Percentiles rank a stretch among this genome's conserved stretches.
Conservation (phyloP, 495 filamentous ascomycete species). For the Parathielavia appendiculata region DNA sequence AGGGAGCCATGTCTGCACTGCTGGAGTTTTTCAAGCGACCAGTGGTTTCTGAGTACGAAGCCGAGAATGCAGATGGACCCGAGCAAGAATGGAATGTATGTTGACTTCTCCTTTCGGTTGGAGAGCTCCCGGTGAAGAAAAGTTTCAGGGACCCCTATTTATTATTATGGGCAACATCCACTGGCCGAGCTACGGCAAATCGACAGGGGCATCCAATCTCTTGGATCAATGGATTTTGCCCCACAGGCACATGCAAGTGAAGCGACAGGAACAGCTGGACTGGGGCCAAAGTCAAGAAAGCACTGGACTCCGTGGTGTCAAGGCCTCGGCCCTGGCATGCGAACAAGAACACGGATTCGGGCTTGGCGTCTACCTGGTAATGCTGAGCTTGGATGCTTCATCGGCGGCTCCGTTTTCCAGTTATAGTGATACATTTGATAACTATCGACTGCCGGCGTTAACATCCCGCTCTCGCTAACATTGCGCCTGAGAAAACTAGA, state of each 20-base stretch:
- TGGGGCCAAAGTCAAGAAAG: constrained; percentile 1
- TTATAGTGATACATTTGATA: too few relatives aligned
- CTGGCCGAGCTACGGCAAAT: neutral
- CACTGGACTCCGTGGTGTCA: too few relatives aligned
- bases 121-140: constrained; percentile 4
- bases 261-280: neutral
- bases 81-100: neutral
- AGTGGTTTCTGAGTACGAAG: neutral
- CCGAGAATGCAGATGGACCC: neutral
- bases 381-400: too few relatives aligned
- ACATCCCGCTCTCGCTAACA: neutral
- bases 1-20: constrained; percentile 54
- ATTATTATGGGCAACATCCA: constrained; percentile 10
- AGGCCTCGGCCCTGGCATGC: neutral
- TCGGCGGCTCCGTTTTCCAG: too few relatives aligned
- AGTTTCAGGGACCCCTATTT: constrained; percentile 19
- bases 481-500: too few relatives aligned
- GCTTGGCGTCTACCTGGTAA: too few relatives aligned
- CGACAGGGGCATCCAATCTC: constrained; percentile 11
- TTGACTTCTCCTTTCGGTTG: neutral
- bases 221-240: constrained; percentile 5
- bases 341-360: constrained; percentile 13
- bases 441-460: neutral
- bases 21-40: neutral
- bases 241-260: constrained; percentile 7